Conservation (phyloP, 495 filamentous ascomycete genomes). For the Hypoxylon perforatum region DNA sequence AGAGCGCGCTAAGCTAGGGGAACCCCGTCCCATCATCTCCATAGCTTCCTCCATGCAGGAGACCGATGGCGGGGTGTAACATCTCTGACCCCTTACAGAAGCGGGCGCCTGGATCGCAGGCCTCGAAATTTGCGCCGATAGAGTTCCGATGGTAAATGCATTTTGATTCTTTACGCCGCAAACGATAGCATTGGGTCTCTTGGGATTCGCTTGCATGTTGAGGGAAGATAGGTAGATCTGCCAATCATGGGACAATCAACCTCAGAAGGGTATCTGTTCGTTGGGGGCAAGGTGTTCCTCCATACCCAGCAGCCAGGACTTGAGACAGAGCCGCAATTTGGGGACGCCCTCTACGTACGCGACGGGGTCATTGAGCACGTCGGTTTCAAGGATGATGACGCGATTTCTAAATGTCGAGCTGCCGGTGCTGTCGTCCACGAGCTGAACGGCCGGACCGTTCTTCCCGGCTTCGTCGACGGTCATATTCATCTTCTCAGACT, state of each 20-base stretch:
- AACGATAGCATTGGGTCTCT: neutral
- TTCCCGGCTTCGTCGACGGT: conserved; percentile 73
- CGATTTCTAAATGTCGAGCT: conserved; percentile 22
- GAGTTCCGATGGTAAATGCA: neutral
- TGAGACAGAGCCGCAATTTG: conserved; percentile 34
- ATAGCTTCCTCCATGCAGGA: no score
- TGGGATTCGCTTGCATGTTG: neutral
- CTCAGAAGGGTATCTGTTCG: conserved; percentile 21
- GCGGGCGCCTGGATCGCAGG: no score
- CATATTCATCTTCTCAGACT: conserved; percentile 72
- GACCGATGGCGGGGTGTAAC: neutral
- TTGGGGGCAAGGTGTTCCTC: conserved; percentile 33
- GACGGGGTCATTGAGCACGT: conserved; percentile 32
- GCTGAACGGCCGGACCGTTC: conserved; percentile 60
- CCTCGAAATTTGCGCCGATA: neutral
- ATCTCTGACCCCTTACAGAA: neutral
- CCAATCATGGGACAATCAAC: conserved; percentile 9
- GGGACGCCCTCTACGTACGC: conserved; percentile 28
- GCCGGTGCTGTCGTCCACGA: conserved; percentile 53
- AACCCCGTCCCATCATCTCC: no score
- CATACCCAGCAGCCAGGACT: conserved; percentile 32
- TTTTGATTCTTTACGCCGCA: neutral
- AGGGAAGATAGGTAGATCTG: neutral
- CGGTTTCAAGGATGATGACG: conserved; percentile 26
- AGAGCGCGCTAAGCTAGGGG: no score